Evolutionary conservation across 2,329 filamentous ascomycete species (phyloP).

Genomic region (Ophiostoma quercus): DNA sequence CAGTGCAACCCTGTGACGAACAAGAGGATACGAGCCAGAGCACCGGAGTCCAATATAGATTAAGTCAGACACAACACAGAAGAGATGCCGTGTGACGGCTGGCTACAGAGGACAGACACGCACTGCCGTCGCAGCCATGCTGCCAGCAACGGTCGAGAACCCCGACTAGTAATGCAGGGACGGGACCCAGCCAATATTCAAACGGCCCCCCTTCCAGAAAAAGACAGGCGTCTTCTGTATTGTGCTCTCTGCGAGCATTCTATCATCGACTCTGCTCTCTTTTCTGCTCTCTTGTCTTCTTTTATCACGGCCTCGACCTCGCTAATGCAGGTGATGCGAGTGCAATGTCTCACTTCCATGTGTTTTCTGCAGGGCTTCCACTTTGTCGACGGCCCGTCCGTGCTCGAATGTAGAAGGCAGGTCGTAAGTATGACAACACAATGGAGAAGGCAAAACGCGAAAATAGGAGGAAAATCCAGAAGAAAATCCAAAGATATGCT

Average conservation of each 20-base stretch:
- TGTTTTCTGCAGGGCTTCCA: not conserved
- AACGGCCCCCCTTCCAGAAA: slow-evolving; percentile 7
- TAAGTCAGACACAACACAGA: not conserved
- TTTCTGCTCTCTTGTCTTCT: not conserved
- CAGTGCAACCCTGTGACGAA: not conserved
- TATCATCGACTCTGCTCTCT: not conserved
- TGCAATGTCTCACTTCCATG: not conserved
- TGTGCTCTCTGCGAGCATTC: not conserved
- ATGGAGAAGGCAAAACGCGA: no score
- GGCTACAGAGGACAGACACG: not conserved
- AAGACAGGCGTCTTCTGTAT: not conserved
- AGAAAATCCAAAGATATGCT: not conserved
- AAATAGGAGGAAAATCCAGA: no score
- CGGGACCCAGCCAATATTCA: slow-evolving; percentile 7
- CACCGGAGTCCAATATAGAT: not conserved
- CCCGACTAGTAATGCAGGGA: slow-evolving; percentile 2
- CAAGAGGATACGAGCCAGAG: not conserved
- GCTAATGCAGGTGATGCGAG: not conserved
- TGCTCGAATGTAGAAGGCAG: not conserved
- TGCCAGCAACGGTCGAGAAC: not conserved
- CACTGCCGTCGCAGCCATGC: not conserved
- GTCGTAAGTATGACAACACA: not conserved
- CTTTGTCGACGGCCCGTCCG: not conserved
- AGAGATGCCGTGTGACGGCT: not conserved
- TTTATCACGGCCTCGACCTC: not conserved